Evolutionary conservation across 2,329 filamentous ascomycete genomes (phyloP).

Genomic region (Aureobasidium uvarum): DNA sequence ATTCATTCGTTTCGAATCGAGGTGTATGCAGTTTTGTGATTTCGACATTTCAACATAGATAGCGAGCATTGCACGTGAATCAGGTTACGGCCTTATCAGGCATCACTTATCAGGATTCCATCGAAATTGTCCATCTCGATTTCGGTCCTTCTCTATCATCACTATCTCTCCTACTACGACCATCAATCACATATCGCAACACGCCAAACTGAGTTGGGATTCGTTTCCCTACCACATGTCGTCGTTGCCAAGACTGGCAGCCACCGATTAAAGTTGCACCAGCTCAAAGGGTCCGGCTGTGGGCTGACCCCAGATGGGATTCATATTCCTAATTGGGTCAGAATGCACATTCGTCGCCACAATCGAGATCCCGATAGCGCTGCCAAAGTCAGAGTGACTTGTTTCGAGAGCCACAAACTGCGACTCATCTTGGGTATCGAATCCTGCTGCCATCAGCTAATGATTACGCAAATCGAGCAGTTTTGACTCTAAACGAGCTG

Average conservation of each 20-base stretch:
- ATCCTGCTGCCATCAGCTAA: constrained; percentile 17
- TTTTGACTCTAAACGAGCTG: constrained; percentile 13
- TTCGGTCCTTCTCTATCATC: constrained; percentile 12
- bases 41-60: not conserved
- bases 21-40: not conserved
- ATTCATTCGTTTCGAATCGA: too few species aligned
- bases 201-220: constrained; percentile 9
- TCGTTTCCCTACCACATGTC: constrained; percentile 15
- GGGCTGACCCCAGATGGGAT: constrained; percentile 18
- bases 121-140: not conserved
- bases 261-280: constrained; percentile 1
- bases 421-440: constrained; percentile 21
- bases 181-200: not conserved
- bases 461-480: constrained; percentile 24
- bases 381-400: not conserved
- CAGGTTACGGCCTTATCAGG: not conserved
- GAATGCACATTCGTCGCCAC: constrained; percentile 14
- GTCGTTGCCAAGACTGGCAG: constrained; percentile 24
- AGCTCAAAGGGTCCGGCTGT: constrained; percentile 10
- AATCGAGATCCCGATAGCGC: constrained; percentile 20
- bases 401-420: not conserved
- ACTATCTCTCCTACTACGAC: not conserved
- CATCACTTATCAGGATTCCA: not conserved
- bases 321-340: constrained; percentile 18
- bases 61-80: constrained; percentile 5